phyloP scores from a whole-genome alignment of 1,284 basidiomycete species.

The Anthracocystis panici-leucophaei region DNA sequence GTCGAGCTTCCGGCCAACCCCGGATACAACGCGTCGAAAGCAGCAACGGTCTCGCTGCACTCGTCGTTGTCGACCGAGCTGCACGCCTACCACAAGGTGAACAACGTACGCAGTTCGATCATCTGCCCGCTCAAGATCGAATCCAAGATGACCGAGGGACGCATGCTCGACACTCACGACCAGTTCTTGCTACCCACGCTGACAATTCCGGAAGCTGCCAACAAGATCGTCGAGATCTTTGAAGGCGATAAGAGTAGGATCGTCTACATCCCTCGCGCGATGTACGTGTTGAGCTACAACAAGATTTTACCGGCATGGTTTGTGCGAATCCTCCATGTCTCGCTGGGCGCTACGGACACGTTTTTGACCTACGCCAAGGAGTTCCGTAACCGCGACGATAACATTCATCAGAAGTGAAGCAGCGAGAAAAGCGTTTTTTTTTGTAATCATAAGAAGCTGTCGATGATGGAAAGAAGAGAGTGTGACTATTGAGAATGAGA shows the following conservation, averaged over 20 bases:
- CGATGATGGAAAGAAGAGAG: no score
- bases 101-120: conserved; percentile 51
- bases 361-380: conserved; percentile 46
- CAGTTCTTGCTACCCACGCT: conserved; percentile 56
- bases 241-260: conserved; percentile 46
- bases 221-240: conserved; percentile 47
- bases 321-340: conserved; percentile 7
- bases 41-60: conserved; percentile 49
- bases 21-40: conserved; percentile 56
- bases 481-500: no score
- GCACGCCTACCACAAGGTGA: conserved; percentile 51
- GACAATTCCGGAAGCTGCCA: conserved; percentile 51
- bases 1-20: conserved; percentile 53
- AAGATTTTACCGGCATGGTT: conserved; percentile 43
- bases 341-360: conserved; percentile 34
- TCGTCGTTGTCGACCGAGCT: conserved; percentile 49
- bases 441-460: neutral
- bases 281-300: conserved; percentile 41
- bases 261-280: conserved; percentile 45
- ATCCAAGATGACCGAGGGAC: conserved; percentile 54
- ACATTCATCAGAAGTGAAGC: conserved; percentile 30
- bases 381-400: conserved; percentile 25
- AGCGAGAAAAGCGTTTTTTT: neutral
- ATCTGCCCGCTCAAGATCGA: conserved; percentile 61
- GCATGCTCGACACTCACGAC: conserved; percentile 52